Evolutionary conservation across 2,329 filamentous ascomycete species (phyloP).

Genomic region (Orbilia blumenaviensis): DNA sequence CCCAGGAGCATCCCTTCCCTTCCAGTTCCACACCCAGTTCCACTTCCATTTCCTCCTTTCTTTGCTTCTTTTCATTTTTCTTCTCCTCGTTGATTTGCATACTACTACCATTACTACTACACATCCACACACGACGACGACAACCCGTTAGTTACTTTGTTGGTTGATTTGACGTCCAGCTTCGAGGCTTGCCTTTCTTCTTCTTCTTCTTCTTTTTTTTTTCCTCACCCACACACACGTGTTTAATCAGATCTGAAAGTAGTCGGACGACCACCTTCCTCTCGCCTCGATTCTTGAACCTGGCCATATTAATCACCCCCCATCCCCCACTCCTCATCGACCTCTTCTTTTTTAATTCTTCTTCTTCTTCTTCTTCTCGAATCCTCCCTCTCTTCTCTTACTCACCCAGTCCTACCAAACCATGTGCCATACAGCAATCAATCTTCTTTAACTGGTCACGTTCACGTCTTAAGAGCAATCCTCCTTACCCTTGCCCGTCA

Average conservation of each 20-base stretch:
- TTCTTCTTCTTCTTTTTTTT: not conserved
- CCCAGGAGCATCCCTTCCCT: no score
- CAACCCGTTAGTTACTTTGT: no score
- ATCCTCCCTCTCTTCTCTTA: not conserved
- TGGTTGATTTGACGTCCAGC: no score
- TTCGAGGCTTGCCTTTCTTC: no score
- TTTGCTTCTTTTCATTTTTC: no score
- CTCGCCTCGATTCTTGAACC: constrained; percentile 37
- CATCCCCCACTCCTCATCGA: constrained; percentile 18
- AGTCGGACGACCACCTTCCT: constrained; percentile 53
- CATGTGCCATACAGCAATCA: constrained; percentile 42
- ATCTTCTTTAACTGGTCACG: constrained; percentile 16
- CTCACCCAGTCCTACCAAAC: constrained; percentile 8
- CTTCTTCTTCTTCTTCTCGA: constrained; percentile 7
- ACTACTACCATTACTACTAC: no score
- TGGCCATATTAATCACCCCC: constrained; percentile 19
- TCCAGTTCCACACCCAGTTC: not conserved
- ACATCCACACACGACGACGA: no score
- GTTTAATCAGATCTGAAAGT: constrained; percentile 21
- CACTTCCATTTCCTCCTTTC: not conserved
- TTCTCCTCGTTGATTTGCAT: no score
- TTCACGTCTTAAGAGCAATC: constrained; percentile 16
- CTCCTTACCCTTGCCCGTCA: not conserved
- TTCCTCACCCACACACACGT: constrained; percentile 9
- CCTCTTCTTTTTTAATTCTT: no score